phyloP scores from a whole-genome alignment of 148 eudicot genomes.

The Limonium bicolor region DNA sequence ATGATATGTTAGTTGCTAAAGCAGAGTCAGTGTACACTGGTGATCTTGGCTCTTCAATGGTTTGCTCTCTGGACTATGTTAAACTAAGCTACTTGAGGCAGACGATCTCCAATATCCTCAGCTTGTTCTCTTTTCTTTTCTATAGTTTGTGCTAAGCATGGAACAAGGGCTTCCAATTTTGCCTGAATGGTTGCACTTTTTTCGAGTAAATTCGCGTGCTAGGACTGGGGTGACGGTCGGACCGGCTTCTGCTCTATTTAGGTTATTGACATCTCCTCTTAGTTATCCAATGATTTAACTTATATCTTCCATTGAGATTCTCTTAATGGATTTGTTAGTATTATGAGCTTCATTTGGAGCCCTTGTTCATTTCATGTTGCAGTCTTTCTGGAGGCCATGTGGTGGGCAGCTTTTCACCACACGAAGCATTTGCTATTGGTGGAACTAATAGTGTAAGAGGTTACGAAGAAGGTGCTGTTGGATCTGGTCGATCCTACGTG shows the following conservation, averaged over 20 bases:
- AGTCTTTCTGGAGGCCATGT: slow-evolving; percentile 93
- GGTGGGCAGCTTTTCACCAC: slow-evolving; percentile 89
- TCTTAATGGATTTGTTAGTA: too few relatives aligned
- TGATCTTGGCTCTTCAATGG: slow-evolving; percentile 95
- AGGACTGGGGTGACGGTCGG: slow-evolving; percentile 71
- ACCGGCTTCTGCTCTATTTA: slow-evolving; percentile 48
- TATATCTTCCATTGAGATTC: not conserved
- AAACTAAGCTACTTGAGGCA: not conserved
- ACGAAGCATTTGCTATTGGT: slow-evolving; percentile 96
- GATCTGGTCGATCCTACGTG: slow-evolving; percentile 77
- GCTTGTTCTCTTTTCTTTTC: slow-evolving; percentile 1
- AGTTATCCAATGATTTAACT: not conserved
- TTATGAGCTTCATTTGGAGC: not conserved
- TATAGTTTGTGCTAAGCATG: slow-evolving; percentile 86
- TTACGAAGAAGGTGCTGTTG: slow-evolving; percentile 96
- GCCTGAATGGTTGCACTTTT: slow-evolving; percentile 81
- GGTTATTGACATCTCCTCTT: slow-evolving; percentile 25
- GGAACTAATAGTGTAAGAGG: slow-evolving; percentile 99
- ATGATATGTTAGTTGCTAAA: slow-evolving; percentile 80
- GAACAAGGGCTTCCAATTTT: slow-evolving; percentile 91
- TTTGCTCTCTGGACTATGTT: slow-evolving; percentile 16
- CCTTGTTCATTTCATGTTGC: slow-evolving; percentile 3
- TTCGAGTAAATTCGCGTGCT: slow-evolving; percentile 80
- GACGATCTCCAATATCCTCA: not conserved
- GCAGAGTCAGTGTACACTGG: slow-evolving; percentile 87